Evolutionary conservation across 495 filamentous ascomycete genomes (phyloP).

Genomic region (Pseudomonodictys pantanalensis): DNA sequence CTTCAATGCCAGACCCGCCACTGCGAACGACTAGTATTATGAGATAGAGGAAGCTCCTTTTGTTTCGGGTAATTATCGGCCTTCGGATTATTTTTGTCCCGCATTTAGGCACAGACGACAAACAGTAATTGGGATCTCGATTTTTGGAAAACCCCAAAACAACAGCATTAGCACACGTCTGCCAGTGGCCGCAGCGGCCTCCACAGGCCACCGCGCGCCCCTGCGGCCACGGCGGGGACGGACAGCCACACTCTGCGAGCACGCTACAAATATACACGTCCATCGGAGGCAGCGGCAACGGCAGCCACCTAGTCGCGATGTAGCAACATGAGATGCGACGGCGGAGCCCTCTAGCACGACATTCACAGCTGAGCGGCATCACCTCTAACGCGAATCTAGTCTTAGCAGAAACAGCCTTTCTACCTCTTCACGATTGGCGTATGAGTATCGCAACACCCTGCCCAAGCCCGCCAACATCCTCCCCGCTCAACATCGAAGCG

Average conservation of each 20-base stretch:
- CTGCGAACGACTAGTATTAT: not conserved
- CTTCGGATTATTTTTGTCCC: conserved; percentile 9
- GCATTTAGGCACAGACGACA: not conserved
- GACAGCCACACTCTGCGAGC: conserved; percentile 1
- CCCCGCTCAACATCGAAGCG: not conserved
- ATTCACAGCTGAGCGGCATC: not conserved
- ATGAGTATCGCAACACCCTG: not conserved
- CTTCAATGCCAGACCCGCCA: not conserved
- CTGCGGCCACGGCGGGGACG: not conserved
- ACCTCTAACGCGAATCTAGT: not conserved
- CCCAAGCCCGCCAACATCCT: not conserved
- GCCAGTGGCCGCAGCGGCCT: not conserved
- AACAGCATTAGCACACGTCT: conserved; percentile 1
- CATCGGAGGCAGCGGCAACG: conserved; percentile 3
- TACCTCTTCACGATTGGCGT: not conserved
- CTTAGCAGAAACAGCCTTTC: not conserved
- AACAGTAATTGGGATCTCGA: too few species aligned
- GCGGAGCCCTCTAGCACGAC: not conserved
- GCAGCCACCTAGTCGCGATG: conserved; percentile 3
- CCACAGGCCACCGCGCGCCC: not conserved
- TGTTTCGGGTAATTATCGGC: not conserved
- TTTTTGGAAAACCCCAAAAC: not conserved
- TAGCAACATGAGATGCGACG: conserved; percentile 1
- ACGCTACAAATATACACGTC: conserved; percentile 4
- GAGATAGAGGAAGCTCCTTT: not conserved